These are phyloP conservation scores for Colletotrichum echinochloae DNA, from an alignment of 2,329 filamentous ascomycete genomes.

Conservation along the genomic window DNA sequence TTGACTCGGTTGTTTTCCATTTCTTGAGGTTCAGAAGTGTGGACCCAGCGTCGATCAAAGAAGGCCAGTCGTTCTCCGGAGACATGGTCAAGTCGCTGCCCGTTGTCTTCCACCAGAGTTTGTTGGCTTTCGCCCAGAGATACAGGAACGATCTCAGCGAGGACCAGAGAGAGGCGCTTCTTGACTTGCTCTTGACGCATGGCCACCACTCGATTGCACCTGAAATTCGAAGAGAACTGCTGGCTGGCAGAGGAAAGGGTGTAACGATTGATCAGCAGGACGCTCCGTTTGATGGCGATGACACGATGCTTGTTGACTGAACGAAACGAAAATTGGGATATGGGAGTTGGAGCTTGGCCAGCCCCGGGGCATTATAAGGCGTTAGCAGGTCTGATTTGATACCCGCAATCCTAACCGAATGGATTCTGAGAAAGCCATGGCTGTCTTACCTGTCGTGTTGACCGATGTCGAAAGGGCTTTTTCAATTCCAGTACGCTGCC, in stretches of 20 bases:
- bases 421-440: constrained; percentile 35
- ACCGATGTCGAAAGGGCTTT: neutral
- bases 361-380: constrained; percentile 38
- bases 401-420: constrained; percentile 41
- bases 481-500: neutral
- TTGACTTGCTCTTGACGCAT: constrained; percentile 86
- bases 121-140: constrained; percentile 91
- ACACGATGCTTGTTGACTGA: constrained; percentile 85
- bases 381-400: constrained; percentile 42
- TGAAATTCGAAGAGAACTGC: constrained; percentile 87
- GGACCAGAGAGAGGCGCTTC: constrained; percentile 89
- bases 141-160: constrained; percentile 98
- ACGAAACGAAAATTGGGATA: constrained; percentile 41
- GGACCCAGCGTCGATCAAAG: constrained; percentile 68
- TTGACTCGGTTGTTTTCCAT: constrained; percentile 95
- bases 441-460: neutral
- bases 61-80: constrained; percentile 57
- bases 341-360: constrained; percentile 38
- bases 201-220: constrained; percentile 91
- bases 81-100: constrained; percentile 76
- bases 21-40: constrained; percentile 88
- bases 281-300: constrained; percentile 77
- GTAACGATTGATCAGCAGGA: constrained; percentile 72
- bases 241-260: constrained; percentile 89
- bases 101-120: constrained; percentile 95